phyloP scores from a whole-genome alignment of 169 alveolate genomes.

The Cryptosporidium viatorum region DNA sequence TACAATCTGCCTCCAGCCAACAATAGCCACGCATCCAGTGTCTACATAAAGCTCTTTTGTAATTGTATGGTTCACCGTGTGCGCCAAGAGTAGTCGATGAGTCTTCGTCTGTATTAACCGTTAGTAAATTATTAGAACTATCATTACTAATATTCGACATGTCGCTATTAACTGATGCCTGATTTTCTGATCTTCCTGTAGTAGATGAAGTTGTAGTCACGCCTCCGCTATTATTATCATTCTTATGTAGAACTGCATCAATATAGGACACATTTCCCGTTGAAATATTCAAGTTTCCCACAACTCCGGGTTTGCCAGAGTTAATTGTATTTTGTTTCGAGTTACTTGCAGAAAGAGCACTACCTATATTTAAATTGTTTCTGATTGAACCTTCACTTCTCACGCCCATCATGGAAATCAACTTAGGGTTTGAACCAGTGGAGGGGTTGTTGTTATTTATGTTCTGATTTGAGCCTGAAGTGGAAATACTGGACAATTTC shows the following conservation, averaged over 20 bases:
- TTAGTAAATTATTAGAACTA: neutral
- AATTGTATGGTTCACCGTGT: conserved; percentile 70
- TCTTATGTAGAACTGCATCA: conserved; percentile 68
- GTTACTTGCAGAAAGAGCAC: conserved; percentile 30
- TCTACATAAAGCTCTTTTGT: conserved; percentile 71
- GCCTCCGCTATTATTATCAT: conserved; percentile 8
- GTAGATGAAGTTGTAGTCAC: conserved; percentile 9
- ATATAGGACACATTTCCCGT: conserved; percentile 65
- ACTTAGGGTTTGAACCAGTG: conserved; percentile 53
- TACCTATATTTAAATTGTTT: conserved; percentile 33
- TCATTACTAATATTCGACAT: conserved; percentile 32
- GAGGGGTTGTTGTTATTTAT: conserved; percentile 55
- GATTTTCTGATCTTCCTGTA: conserved; percentile 48
- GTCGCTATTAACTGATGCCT: conserved; percentile 23
- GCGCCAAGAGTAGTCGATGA: conserved; percentile 43
- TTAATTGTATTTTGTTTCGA: conserved; percentile 22
- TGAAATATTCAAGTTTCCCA: conserved; percentile 20
- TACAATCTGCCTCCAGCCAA: conserved; percentile 74
- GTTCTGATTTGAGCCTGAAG: conserved; percentile 57
- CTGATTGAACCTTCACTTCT: conserved; percentile 26
- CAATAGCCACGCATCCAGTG: conserved; percentile 77
- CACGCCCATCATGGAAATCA: conserved; percentile 37
- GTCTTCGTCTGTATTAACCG: conserved; percentile 40
- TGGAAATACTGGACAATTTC: conserved; percentile 2
- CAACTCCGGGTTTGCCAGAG: conserved; percentile 4